Evolutionary conservation across 176 grass and related monocot species (phyloP).

Genomic region (Hordeum vulgare): DNA sequence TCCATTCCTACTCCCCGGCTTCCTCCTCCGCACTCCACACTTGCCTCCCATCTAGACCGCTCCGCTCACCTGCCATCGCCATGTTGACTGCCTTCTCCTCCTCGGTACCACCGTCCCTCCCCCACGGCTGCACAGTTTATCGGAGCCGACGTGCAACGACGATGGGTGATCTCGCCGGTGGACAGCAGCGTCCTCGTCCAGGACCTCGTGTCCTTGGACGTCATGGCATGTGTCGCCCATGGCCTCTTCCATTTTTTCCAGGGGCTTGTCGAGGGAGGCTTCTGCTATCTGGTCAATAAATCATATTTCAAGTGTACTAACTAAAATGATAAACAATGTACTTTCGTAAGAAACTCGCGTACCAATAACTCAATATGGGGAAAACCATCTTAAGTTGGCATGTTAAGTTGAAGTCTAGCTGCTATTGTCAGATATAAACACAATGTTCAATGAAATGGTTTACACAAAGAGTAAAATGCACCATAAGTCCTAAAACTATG

Average conservation of each 20-base stretch:
- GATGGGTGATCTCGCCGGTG: slow-evolving; percentile 23
- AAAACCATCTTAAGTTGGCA: neutral
- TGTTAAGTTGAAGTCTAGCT: neutral
- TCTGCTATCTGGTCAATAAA: slow-evolving; percentile 66
- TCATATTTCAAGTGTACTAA: neutral
- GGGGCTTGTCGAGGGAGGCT: slow-evolving; percentile 62
- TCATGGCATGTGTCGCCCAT: slow-evolving; percentile 41
- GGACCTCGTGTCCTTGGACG: slow-evolving; percentile 39
- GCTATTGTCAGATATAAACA: neutral
- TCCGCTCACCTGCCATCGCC: neutral
- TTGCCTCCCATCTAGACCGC: neutral
- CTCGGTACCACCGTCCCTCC: neutral
- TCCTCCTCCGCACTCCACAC: neutral
- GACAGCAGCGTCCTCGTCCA: slow-evolving; percentile 13
- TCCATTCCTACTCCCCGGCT: slow-evolving; percentile 5
- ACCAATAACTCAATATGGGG: neutral
- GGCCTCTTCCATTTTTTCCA: slow-evolving; percentile 71
- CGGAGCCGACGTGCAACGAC: neutral
- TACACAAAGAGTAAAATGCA: too few species aligned
- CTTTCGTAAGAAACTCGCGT: neutral
- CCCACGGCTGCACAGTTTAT: neutral
- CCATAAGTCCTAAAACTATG: too few species aligned
- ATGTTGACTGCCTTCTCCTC: neutral
- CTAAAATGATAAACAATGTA: neutral
- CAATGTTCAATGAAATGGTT: neutral